Percentiles rank a stretch among this genome's conserved stretches.
Evolutionary conservation across 805 yeast species (phyloP).

Genomic region (Cyberlindnera veronae): DNA sequence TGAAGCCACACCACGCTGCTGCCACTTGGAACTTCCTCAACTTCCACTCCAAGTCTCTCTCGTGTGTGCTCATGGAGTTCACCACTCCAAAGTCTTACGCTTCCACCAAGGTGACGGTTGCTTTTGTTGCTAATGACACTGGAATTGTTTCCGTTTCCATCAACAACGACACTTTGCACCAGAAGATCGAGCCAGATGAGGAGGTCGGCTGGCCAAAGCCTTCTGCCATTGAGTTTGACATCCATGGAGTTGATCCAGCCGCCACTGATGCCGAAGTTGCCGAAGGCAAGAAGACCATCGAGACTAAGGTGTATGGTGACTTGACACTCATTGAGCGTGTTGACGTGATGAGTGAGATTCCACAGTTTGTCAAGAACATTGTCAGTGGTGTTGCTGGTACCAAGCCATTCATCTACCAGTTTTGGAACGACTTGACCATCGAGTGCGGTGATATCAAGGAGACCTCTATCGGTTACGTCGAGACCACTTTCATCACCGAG

Average conservation of each 20-base stretch:
- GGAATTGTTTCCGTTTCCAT: constrained; percentile 64
- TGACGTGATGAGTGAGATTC: constrained; percentile 97
- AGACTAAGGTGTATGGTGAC: constrained; percentile 55
- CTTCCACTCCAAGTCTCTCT: constrained; percentile 71
- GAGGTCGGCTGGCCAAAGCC: constrained; percentile 91
- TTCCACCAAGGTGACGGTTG: constrained; percentile 73
- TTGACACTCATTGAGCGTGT: constrained; percentile 80
- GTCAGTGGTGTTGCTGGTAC: constrained; percentile 95
- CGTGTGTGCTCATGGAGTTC: constrained; percentile 91
- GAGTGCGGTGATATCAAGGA: constrained; percentile 43
- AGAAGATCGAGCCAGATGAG: constrained; percentile 50
- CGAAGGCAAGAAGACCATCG: constrained; percentile 34
- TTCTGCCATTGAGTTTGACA: constrained; percentile 54
- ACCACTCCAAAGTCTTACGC: constrained; percentile 92
- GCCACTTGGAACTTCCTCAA: constrained; percentile 92
- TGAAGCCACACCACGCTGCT: constrained; percentile 99
- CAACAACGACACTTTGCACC: constrained; percentile 61
- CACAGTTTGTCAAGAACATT: constrained; percentile 87
- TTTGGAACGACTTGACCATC: constrained; percentile 59
- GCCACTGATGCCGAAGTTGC: constrained; percentile 41
- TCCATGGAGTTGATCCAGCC: constrained; percentile 45
- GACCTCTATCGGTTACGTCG: constrained; percentile 66
- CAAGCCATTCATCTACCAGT: constrained; percentile 95
- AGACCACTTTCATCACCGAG: constrained; percentile 71
- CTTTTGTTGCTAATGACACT: constrained; percentile 63